A percentile compares a stretch with the other conserved stretches of the same genome.
Conservation (phyloP, 805 yeast species). For the Kodamaea kaohsiungensis region DNA sequence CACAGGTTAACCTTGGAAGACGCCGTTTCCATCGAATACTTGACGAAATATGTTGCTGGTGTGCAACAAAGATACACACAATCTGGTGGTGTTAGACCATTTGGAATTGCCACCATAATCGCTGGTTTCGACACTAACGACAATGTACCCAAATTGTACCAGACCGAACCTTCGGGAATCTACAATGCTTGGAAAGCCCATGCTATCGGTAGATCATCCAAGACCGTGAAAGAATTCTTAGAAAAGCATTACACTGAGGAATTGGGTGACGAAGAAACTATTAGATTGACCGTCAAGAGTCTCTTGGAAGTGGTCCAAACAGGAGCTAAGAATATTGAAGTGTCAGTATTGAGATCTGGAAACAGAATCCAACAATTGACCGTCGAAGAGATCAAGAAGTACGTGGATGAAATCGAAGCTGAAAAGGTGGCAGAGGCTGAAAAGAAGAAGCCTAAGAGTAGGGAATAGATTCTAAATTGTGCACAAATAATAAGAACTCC, state of each 20-base stretch:
- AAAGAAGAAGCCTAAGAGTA: conserved; percentile 54
- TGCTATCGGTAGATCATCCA: conserved; percentile 92
- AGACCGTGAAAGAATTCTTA: conserved; percentile 92
- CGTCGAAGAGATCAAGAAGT: conserved; percentile 69
- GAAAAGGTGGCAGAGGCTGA: conserved; percentile 85
- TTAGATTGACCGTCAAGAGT: conserved; percentile 80
- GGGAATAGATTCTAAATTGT: conserved; percentile 9
- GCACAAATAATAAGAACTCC: background rate
- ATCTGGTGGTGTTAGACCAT: conserved; percentile 98
- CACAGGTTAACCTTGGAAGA: conserved; percentile 93
- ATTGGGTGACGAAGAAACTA: conserved; percentile 64
- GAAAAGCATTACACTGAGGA: conserved; percentile 81
- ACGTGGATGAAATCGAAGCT: conserved; percentile 80
- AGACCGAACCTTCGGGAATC: conserved; percentile 97
- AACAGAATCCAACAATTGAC: conserved; percentile 57
- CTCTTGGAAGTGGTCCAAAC: conserved; percentile 96
- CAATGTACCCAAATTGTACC: conserved; percentile 76
- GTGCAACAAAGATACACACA: conserved; percentile 97
- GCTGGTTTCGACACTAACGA: conserved; percentile 95
- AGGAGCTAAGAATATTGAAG: conserved; percentile 94
- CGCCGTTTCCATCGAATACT: conserved; percentile 85
- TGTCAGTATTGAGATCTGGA: conserved; percentile 79
- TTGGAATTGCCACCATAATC: conserved; percentile 91
- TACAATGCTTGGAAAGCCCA: conserved; percentile 98
- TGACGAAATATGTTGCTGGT: conserved; percentile 95